phyloP scores from a whole-genome alignment of 371 early-diverging fungal species.

The Dichotomocladium elegans region DNA sequence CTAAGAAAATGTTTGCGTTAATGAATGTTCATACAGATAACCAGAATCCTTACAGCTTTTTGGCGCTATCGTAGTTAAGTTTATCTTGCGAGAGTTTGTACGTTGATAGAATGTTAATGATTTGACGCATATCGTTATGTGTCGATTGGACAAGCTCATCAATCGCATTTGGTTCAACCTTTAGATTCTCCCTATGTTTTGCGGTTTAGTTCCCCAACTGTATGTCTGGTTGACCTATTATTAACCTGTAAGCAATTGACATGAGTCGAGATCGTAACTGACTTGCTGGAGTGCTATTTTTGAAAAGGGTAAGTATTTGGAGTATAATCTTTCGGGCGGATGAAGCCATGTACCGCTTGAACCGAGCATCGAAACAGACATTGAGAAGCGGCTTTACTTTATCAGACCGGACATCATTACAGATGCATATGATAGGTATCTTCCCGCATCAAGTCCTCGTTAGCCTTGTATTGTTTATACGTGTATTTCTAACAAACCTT shows the following conservation, averaged over 20 bases:
- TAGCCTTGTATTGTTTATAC: too few species aligned
- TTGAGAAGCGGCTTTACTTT: slow-evolving; percentile 91
- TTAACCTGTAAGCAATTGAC: slow-evolving; percentile 70
- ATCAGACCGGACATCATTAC: slow-evolving; percentile 91
- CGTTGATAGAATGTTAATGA: slow-evolving; percentile 92
- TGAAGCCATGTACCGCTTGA: slow-evolving; percentile 66
- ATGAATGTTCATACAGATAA: not conserved
- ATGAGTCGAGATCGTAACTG: slow-evolving; percentile 72
- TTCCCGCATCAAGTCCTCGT: too few species aligned
- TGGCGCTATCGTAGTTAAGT: slow-evolving; percentile 83
- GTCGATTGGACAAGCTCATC: slow-evolving; percentile 85
- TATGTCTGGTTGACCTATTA: not conserved
- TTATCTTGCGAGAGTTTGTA: slow-evolving; percentile 64
- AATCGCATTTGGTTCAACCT: slow-evolving; percentile 78
- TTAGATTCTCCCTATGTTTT: slow-evolving; percentile 68
- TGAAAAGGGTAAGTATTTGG: slow-evolving; percentile 21
- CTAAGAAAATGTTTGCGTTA: slow-evolving; percentile 10
- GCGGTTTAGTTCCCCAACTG: slow-evolving; percentile 2
- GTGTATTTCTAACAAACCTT: too few species aligned
- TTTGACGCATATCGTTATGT: slow-evolving; percentile 97
- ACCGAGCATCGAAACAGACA: slow-evolving; percentile 89
- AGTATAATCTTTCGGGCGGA: too few species aligned
- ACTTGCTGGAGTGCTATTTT: slow-evolving; percentile 34
- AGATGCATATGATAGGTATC: slow-evolving; percentile 67
- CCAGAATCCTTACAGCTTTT: slow-evolving; percentile 54